These are phyloP conservation scores for Camelina laxa DNA, from an alignment of 345 rosid genomes.

Conservation along the genomic window DNA sequence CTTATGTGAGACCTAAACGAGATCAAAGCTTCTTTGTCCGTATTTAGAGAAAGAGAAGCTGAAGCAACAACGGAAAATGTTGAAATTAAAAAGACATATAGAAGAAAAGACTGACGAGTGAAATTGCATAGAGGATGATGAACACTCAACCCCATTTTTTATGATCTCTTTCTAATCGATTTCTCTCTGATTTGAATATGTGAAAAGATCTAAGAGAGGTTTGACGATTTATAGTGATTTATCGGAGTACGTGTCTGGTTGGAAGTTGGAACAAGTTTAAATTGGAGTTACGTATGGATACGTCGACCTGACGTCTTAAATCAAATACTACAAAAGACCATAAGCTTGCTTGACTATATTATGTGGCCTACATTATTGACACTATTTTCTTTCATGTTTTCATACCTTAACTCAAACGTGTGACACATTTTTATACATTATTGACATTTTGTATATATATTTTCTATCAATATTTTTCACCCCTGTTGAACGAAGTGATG, in stretches of 20 bases:
- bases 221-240: slow-evolving; percentile 28
- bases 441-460: background rate
- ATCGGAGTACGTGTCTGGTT: slow-evolving; percentile 16
- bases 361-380: no score
- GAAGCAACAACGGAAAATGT: slow-evolving; percentile 30
- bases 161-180: background rate
- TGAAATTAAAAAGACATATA: slow-evolving; percentile 4
- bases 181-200: slow-evolving; percentile 16
- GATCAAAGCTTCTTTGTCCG: slow-evolving; percentile 54
- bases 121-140: background rate
- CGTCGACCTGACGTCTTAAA: background rate
- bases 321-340: slow-evolving; percentile 27
- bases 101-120: slow-evolving; percentile 9
- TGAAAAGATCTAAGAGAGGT: background rate
- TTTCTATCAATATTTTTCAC: background rate
- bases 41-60: slow-evolving; percentile 33
- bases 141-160: slow-evolving; percentile 29
- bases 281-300: background rate
- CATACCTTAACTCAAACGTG: background rate
- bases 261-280: background rate
- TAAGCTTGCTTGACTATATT: background rate
- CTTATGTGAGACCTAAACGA: slow-evolving; percentile 51
- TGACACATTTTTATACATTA: no score
- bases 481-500: background rate
- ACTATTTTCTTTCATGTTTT: no score